A percentile compares a stretch with the other conserved stretches of the same genome.
Evolutionary conservation across 2,329 filamentous ascomycete genomes (phyloP).

Genomic region (Calonectria leucothoes): DNA sequence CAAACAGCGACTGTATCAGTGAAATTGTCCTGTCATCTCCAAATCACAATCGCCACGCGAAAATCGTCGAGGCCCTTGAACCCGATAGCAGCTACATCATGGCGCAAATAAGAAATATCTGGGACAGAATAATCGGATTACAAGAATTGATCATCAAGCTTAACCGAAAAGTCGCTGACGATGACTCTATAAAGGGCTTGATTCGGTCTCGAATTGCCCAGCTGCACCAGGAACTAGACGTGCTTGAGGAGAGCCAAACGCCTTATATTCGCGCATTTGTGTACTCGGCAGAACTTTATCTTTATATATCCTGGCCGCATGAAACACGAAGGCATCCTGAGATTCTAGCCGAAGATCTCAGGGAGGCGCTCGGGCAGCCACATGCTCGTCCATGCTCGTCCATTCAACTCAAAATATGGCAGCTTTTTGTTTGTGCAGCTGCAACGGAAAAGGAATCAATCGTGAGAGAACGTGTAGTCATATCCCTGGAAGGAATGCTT

Average conservation of each 20-base stretch:
- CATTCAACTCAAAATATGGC: conserved; percentile 30
- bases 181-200: background rate
- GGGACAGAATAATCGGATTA: background rate
- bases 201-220: background rate
- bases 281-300: conserved; percentile 17
- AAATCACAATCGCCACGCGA: conserved; percentile 5
- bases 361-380: conserved; percentile 6
- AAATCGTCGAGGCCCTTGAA: conserved; percentile 28
- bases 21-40: conserved; percentile 12
- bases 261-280: conserved; percentile 27
- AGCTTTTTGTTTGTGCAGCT: conserved; percentile 34
- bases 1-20: conserved; percentile 23
- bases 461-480: background rate
- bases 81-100: background rate
- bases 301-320: conserved; percentile 27
- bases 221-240: conserved; percentile 13
- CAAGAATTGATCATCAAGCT: background rate
- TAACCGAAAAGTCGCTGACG: background rate
- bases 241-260: conserved; percentile 15
- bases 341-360: conserved; percentile 16
- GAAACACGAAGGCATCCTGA: background rate
- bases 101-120: conserved; percentile 9
- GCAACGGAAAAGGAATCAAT: conserved; percentile 8
- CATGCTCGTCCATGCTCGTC: conserved; percentile 31
- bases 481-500: background rate